Conservation (phyloP, 2,329 filamentous ascomycete species). For the Eutypella sp. region DNA sequence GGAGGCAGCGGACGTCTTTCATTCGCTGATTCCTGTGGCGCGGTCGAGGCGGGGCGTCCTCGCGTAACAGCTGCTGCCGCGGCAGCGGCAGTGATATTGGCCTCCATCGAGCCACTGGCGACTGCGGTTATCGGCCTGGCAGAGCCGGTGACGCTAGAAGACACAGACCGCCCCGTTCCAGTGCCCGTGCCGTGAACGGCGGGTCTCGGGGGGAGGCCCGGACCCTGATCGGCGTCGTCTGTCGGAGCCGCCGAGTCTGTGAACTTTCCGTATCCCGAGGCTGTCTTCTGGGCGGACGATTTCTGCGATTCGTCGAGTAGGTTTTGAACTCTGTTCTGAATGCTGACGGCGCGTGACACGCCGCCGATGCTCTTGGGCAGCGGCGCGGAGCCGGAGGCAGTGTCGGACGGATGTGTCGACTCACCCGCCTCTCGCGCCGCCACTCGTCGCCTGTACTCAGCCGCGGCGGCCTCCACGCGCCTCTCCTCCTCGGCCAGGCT, state of each 20-base stretch:
- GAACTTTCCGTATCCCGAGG: conserved; percentile 85
- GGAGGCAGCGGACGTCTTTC: conserved; percentile 24
- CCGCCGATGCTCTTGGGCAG: conserved; percentile 53
- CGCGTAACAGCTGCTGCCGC: conserved; percentile 16
- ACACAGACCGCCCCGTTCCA: conserved; percentile 12
- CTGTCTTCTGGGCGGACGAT: conserved; percentile 61
- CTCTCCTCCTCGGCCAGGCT: conserved; percentile 82
- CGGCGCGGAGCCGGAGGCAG: conserved; percentile 26
- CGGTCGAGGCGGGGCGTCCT: conserved; percentile 12
- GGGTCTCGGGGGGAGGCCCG: conserved; percentile 8
- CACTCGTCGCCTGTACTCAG: conserved; percentile 76
- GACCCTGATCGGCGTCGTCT: too few species aligned
- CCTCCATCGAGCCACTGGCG: conserved; percentile 6
- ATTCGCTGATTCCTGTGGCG: conserved; percentile 12
- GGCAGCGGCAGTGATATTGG: conserved; percentile 13
- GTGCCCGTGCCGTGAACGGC: conserved; percentile 26
- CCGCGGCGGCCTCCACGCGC: conserved; percentile 81
- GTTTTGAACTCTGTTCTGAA: conserved; percentile 86
- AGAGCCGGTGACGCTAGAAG: conserved; percentile 22
- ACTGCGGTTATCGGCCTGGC: too few species aligned
- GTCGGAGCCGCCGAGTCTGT: conserved; percentile 57
- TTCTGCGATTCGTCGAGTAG: conserved; percentile 74
- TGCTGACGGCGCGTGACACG: conserved; percentile 67
- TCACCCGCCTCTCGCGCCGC: conserved; percentile 50
- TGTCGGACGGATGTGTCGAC: conserved; percentile 39